Evolutionary conservation across 192 early-diverging fungal species (phyloP).

Genomic region (Globomyces pollinis-pini): DNA sequence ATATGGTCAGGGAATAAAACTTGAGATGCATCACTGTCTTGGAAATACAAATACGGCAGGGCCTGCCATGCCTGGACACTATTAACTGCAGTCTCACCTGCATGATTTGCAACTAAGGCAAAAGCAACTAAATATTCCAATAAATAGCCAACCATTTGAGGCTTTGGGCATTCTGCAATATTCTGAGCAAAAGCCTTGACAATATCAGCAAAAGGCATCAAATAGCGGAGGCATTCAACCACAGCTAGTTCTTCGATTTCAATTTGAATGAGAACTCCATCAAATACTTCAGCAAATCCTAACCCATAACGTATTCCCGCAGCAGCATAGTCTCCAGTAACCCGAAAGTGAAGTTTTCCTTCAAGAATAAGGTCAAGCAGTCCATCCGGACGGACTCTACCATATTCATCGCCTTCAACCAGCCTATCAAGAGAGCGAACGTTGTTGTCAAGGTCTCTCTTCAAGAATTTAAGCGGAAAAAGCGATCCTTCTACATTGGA

Average conservation of each 20-base stretch:
- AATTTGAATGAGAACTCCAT: slow-evolving; percentile 7
- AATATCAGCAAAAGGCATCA: slow-evolving; percentile 24
- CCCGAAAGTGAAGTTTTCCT: slow-evolving; percentile 11
- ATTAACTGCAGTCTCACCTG: slow-evolving; percentile 8
- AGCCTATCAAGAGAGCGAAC: slow-evolving; percentile 5
- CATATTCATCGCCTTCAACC: slow-evolving; percentile 15
- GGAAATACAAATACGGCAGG: slow-evolving; percentile 4
- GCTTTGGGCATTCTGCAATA: slow-evolving; percentile 9
- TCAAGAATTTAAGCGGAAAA: slow-evolving; percentile 26
- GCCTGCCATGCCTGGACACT: background rate
- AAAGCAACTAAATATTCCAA: slow-evolving; percentile 29
- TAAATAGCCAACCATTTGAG: slow-evolving; percentile 22
- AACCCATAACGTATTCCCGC: slow-evolving; percentile 16
- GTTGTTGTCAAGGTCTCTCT: slow-evolving; percentile 19
- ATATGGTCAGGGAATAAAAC: slow-evolving; percentile 26
- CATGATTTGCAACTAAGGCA: slow-evolving; percentile 21
- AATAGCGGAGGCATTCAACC: slow-evolving; percentile 22
- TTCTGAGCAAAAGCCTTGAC: slow-evolving; percentile 7
- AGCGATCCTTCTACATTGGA: slow-evolving; percentile 9
- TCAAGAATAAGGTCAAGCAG: slow-evolving; percentile 15
- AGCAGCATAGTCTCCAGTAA: slow-evolving; percentile 3
- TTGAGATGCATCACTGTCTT: slow-evolving; percentile 6
- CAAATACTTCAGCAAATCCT: slow-evolving; percentile 11
- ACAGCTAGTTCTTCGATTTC: slow-evolving; percentile 18
- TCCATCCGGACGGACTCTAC: slow-evolving; percentile 10